Evolutionary conservation across 352 stramenopile species (phyloP), one percentile per base, ranked within the genome.

Genomic region (Aphanomyces invadans): DNA sequence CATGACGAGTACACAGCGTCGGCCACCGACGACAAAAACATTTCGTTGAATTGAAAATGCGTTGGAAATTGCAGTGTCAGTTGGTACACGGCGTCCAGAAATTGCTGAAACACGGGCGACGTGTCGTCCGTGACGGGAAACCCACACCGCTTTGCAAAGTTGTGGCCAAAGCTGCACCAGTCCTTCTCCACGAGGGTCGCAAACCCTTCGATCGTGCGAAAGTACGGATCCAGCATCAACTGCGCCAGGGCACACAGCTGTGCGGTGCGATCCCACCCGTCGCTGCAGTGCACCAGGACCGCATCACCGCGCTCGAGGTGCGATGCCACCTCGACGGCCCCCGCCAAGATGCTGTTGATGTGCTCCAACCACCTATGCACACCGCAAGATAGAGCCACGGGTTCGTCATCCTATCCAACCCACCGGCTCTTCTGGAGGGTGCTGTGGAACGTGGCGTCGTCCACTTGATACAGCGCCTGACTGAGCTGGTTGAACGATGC

Each of bases 21-120:
- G 0, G 93, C 95, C 11, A 99, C 78, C 5, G 90, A 86, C 28
- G 97, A 81, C 21, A 99, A 73, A 39, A 96, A 81, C 15, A 89
- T 68, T 71, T 96, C 86, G 74, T 98, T 99, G 74, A 99, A 99
- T 74, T 99, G 96, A 72, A 99, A 99, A 69, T 92, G 88, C 4
- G 90, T 92, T 15, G 97, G 97, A 62, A 97, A 98, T 70, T 99
- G 95, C 39, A 96, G 77, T 12, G 97, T 89, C 25, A 99, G 74
- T 76, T 99, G 97, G 71, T 96, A 99, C 28, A 99, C 91, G 62
- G 88, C 97, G 76, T 99, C 97, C 17, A 99, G 76, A 74, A 98
- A 99, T 72, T 99, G 96, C 42, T 98, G 74, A 78, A 99, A 99
- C 49, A 99, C 96, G 2, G 97, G 97, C 44, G 96, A 98, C 21